Base-by-base conservation (phyloP, 164 flowering plant genomes). In the Tinospora cordifolia region DNA sequence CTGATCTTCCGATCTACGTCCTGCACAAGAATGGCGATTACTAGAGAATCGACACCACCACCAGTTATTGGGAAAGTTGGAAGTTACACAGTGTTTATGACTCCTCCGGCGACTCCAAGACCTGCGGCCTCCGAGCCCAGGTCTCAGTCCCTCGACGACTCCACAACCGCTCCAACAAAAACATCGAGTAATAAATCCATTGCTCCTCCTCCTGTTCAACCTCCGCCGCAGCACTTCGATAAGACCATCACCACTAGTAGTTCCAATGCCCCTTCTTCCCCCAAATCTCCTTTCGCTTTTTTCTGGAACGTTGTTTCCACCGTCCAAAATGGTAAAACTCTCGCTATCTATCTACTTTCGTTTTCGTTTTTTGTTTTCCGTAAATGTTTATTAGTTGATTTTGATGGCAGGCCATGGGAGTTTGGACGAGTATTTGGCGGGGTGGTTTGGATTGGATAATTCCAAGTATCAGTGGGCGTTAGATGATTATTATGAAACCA, bases 381-480 rank as follows among this genome's bases (percentile, higher is more conserved):
- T 30, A 1, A 12, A 17, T 51, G 65, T 41, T 30, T 30, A 30
- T 30, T 30, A 30, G 2, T 30, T 30, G 36, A 30, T 30, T 46
- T 17, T 66, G 62, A 47, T 60, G 30, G 77, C 87, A 94, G 98
- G 86, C 7, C 97, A 92, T 86, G 88, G 95, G 49, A 86, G 90
- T 67, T 79, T 92, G 76, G 98, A 94, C 76, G 93, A 86, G 73
- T 87, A 84, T 79, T 78, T 92, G 82, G 96, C 96, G 19, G 83
- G 85, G 5, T 94, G 96, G 97, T 87, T 92, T 72, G 97, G 98
- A 30, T 81, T 94, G 79, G 81, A 92, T 79, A 93, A 92, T 64
- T 94, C 97, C 0, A 94, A 88, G 85, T 92, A 89, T 79, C 97
- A 94, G 72, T 94, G 98, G 97, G 98, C 98, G 6, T 80, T 94